These are phyloP conservation scores for Xylariaceae sp. DNA, from an alignment of 2,329 filamentous ascomycete genomes.

Conservation along the genomic window DNA sequence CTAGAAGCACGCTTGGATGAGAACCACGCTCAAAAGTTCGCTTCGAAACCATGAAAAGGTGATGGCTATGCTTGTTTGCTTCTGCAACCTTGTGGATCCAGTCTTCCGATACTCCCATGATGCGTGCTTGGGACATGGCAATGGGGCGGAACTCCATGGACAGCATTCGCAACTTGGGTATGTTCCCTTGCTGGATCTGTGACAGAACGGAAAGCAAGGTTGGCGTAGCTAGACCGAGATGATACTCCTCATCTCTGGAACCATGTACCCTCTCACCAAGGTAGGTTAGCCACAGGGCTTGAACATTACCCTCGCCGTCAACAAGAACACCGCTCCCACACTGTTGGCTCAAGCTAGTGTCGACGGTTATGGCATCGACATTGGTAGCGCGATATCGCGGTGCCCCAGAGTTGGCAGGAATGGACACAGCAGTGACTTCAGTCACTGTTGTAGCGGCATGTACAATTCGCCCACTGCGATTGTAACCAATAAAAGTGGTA, in stretches of 20 bases:
- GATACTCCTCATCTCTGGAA: conserved; percentile 91
- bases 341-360: conserved; percentile 84
- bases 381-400: conserved; percentile 94
- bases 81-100: conserved; percentile 90
- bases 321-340: conserved; percentile 93
- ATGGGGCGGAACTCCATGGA: conserved; percentile 94
- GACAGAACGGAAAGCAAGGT: conserved; percentile 84
- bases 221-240: conserved; percentile 85
- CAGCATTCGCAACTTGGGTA: conserved; percentile 81
- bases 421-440: conserved; percentile 94
- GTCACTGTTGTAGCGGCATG: conserved; percentile 93
- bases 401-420: conserved; percentile 87
- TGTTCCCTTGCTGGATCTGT: conserved; percentile 74
- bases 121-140: conserved; percentile 92
- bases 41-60: conserved; percentile 98
- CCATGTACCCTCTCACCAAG: conserved; percentile 81
- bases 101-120: conserved; percentile 94
- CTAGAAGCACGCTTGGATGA: conserved; percentile 60
- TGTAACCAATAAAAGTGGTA: conserved; percentile 97
- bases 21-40: conserved; percentile 62
- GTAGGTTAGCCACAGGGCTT: conserved; percentile 95
- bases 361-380: conserved; percentile 93
- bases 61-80: conserved; percentile 87
- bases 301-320: conserved; percentile 83
- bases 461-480: conserved; percentile 89